Evolutionary conservation across 352 stramenopile genomes (phyloP).

Genomic region (Pythium insidiosum): DNA sequence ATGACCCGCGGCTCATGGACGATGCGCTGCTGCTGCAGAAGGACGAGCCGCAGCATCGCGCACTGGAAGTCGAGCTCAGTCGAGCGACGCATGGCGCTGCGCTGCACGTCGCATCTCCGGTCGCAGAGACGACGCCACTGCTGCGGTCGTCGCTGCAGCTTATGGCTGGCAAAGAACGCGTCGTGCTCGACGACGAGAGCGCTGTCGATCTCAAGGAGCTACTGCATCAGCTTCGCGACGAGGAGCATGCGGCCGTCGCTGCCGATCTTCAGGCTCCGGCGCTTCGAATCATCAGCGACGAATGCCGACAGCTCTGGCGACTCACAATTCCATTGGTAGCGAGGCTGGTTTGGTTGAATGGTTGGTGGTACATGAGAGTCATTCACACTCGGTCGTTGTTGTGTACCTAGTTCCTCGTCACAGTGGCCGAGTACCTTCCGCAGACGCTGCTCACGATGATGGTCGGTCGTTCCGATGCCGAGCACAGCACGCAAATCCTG

Average conservation of each 20-base stretch:
- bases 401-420: constrained; percentile 25
- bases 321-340: constrained; percentile 31
- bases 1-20: no score
- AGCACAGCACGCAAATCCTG: constrained; percentile 2
- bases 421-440: background rate
- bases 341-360: no score
- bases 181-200: constrained; percentile 1
- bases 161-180: constrained; percentile 21
- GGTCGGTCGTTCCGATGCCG: background rate
- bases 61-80: no score
- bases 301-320: background rate
- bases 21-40: no score
- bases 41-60: no score
- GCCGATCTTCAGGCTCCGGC: constrained; percentile 3
- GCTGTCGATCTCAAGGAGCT: constrained; percentile 2
- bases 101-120: no score
- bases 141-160: constrained; percentile 39
- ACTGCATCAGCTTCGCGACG: background rate
- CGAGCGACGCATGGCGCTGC: no score
- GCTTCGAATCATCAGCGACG: background rate
- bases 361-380: no score
- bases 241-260: background rate
- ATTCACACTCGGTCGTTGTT: no score
- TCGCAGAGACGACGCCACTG: no score
- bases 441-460: background rate